phyloP scores from a whole-genome alignment of 495 filamentous ascomycete genomes.

The Beverwykella pulmonaria region DNA sequence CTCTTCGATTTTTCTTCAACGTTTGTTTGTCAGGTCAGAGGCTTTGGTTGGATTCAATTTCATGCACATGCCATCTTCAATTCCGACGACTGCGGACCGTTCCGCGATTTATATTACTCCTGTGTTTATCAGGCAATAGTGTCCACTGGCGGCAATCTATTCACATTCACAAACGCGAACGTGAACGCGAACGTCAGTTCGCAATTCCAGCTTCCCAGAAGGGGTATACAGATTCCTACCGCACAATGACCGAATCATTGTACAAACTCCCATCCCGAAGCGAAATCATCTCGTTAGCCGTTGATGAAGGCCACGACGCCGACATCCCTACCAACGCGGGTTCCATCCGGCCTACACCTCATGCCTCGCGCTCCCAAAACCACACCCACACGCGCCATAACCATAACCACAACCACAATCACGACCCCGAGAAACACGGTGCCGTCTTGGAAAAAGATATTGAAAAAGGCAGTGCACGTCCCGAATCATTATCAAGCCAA shows the following conservation, averaged over 20 bases:
- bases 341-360: neutral
- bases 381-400: neutral
- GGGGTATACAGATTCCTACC: neutral
- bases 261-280: constrained; percentile 24
- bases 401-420: neutral
- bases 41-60: no score
- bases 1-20: no score
- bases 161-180: no score
- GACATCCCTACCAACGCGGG: constrained; percentile 33
- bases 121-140: no score
- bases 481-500: constrained; percentile 19
- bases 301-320: constrained; percentile 30
- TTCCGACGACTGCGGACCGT: no score
- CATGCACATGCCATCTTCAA: no score
- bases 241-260: constrained; percentile 6
- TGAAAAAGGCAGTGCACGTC: constrained; percentile 15
- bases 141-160: no score
- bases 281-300: constrained; percentile 31
- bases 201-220: no score
- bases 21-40: no score
- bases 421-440: neutral
- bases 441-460: constrained; percentile 20
- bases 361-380: neutral
- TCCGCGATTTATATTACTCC: no score
- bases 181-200: no score